Conservation (phyloP, 2,329 filamentous ascomycete genomes). For the Cercospora brassicicola region DNA sequence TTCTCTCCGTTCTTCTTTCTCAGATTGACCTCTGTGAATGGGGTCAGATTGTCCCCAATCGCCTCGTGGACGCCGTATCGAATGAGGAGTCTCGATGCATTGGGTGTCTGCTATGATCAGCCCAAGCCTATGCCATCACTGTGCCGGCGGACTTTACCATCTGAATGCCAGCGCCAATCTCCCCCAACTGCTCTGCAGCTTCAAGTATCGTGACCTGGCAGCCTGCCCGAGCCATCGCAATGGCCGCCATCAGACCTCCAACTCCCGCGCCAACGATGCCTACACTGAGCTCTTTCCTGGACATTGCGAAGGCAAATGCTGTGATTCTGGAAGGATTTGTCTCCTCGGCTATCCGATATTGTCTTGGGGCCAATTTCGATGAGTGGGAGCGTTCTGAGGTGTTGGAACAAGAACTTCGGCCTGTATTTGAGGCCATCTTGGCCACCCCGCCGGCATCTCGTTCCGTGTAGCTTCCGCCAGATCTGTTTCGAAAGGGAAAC, state of each 20-base stretch:
- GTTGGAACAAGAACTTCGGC: neutral
- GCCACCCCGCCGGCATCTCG: neutral
- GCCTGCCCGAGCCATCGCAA: slow-evolving; percentile 41
- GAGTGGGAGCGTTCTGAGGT: too few species aligned
- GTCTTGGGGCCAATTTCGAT: neutral
- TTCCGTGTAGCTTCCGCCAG: neutral
- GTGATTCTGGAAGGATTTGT: neutral
- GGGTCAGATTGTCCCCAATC: slow-evolving; percentile 46
- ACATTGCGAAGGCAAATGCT: neutral
- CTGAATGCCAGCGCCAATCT: slow-evolving; percentile 35
- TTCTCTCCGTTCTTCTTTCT: slow-evolving; percentile 43
- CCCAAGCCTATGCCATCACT: neutral
- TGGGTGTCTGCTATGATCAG: slow-evolving; percentile 43
- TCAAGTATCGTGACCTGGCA: slow-evolving; percentile 44
- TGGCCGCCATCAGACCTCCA: slow-evolving; percentile 45
- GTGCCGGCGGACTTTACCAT: slow-evolving; percentile 41
- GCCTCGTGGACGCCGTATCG: slow-evolving; percentile 44
- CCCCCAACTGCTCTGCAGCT: slow-evolving; percentile 41
- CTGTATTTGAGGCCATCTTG: neutral
- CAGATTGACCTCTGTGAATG: slow-evolving; percentile 45
- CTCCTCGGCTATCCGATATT: neutral
- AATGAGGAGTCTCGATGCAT: slow-evolving; percentile 44
- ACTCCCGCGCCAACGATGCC: slow-evolving; percentile 41
- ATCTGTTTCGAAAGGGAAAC: neutral
- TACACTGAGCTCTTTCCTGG: slow-evolving; percentile 25